These are phyloP conservation scores for Pythium biforme DNA, from an alignment of 352 stramenopile species.

Conservation along the genomic window DNA sequence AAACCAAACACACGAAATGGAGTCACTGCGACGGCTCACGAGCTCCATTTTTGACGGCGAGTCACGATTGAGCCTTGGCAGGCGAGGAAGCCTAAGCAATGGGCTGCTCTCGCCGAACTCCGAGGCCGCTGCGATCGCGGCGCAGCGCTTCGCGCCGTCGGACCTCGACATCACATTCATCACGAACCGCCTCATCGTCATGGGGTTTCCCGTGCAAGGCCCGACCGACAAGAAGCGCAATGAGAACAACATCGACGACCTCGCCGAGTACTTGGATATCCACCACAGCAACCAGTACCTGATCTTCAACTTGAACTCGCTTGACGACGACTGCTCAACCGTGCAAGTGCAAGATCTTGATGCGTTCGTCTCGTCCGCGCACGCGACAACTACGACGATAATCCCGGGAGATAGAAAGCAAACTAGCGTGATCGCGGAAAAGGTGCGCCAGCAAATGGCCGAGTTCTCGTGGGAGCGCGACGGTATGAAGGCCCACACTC, in stretches of 20 bases:
- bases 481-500: conserved; percentile 82
- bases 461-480: conserved; percentile 84
- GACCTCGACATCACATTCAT: conserved; percentile 76
- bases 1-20: conserved; percentile 37
- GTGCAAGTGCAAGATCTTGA: conserved; percentile 18
- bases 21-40: conserved; percentile 70
- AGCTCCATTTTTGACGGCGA: conserved; percentile 65
- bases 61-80: conserved; percentile 32
- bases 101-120: conserved; percentile 23
- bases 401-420: background rate
- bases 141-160: conserved; percentile 31
- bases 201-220: conserved; percentile 47
- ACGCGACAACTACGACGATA: background rate
- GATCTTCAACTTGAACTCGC: conserved; percentile 77
- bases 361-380: conserved; percentile 7
- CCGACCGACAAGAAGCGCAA: conserved; percentile 75
- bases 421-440: conserved; percentile 35
- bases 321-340: conserved; percentile 32
- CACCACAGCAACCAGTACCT: conserved; percentile 63
- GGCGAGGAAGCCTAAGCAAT: conserved; percentile 37
- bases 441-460: conserved; percentile 77
- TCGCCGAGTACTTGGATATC: conserved; percentile 56
- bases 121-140: conserved; percentile 13
- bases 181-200: conserved; percentile 60
- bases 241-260: conserved; percentile 67